phyloP scores from a whole-genome alignment of 2,329 filamentous ascomycete genomes.

The Fusarium hostae region DNA sequence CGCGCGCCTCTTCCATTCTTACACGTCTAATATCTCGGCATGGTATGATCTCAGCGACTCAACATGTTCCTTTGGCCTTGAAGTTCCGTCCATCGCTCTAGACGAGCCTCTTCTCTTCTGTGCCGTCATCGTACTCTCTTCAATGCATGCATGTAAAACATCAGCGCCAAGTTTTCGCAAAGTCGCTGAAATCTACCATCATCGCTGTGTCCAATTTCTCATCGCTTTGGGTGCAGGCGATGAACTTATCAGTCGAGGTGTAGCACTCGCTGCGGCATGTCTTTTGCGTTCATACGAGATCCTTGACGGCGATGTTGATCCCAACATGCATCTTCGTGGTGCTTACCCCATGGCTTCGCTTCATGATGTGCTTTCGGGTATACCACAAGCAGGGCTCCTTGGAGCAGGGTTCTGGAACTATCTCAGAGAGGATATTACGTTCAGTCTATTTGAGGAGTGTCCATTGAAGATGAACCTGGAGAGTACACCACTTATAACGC shows the following conservation, averaged over 20 bases:
- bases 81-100: slow-evolving; percentile 52
- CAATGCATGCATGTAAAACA: slow-evolving; percentile 53
- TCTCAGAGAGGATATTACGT: slow-evolving; percentile 63
- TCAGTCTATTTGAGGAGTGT: slow-evolving; percentile 58
- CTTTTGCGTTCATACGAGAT: slow-evolving; percentile 62
- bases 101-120: slow-evolving; percentile 56
- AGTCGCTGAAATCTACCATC: slow-evolving; percentile 54
- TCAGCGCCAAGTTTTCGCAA: slow-evolving; percentile 41
- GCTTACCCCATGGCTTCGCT: slow-evolving; percentile 57
- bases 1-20: slow-evolving; percentile 53
- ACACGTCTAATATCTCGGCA: slow-evolving; percentile 52
- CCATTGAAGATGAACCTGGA: slow-evolving; percentile 55
- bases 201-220: slow-evolving; percentile 52
- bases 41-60: slow-evolving; percentile 62
- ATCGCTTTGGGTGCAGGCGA: slow-evolving; percentile 51
- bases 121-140: slow-evolving; percentile 58
- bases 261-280: slow-evolving; percentile 59
- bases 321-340: slow-evolving; percentile 58
- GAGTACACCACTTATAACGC: slow-evolving; percentile 31
- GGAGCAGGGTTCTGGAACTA: slow-evolving; percentile 63
- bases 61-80: slow-evolving; percentile 48
- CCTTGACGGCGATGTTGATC: slow-evolving; percentile 54
- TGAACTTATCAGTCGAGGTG: slow-evolving; percentile 48
- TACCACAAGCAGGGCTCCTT: slow-evolving; percentile 45
- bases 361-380: slow-evolving; percentile 36